Base-by-base conservation (phyloP, 164 flowering plant genomes). In the Amborella trichopoda region DNA sequence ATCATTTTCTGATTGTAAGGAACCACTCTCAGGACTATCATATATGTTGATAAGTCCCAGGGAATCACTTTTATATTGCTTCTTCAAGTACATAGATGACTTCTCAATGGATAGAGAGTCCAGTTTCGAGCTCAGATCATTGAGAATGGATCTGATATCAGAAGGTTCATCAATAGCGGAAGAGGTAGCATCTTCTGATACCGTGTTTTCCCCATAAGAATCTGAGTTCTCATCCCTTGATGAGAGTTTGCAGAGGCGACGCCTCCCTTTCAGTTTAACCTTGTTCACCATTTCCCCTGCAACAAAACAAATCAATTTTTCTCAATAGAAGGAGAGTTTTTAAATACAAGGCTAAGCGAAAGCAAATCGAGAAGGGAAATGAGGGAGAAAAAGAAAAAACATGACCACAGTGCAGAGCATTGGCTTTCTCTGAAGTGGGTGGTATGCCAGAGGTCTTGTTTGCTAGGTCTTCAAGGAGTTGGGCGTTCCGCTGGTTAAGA, bases 101-200 rank as follows among this genome's bases (percentile, higher is more conserved):
- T 69, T 91, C 63, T 85, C 78, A 42, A 93, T 73, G 1, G 95
- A 78, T 38, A 93, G 37, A 25, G 59, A 21, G 17, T 81, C 84
- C 50, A 93, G 69, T 69, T 55, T 77, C 1, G 83, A 59, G 53
- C 68, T 91, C 49, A 91, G 65, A 25, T 77, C 83, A 46, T 72
- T 70, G 10, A 87, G 68, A 36, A 88, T 75, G 55, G 76, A 89
- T 68, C 80, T 79, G 44, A 88, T 68, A 14, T 54, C 46, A 23
- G 65, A 53, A 4, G 63, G 75, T 30, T 68, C 52, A 17, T 51
- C 65, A 3, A 52, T 42, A 23, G 27, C 22, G 17, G 51, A 39
- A 21, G 25, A 42, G 28, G n/a, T 20, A 5, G 37, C 58, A 11
- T 26, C 21, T 17, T 24, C 30, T 14, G 44, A 34, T 2, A 34